A percentile compares a stretch with the other conserved stretches of the same genome.
phyloP scores from a whole-genome alignment of 1,284 basidiomycete genomes.

The Trichosporon coremiiforme region DNA sequence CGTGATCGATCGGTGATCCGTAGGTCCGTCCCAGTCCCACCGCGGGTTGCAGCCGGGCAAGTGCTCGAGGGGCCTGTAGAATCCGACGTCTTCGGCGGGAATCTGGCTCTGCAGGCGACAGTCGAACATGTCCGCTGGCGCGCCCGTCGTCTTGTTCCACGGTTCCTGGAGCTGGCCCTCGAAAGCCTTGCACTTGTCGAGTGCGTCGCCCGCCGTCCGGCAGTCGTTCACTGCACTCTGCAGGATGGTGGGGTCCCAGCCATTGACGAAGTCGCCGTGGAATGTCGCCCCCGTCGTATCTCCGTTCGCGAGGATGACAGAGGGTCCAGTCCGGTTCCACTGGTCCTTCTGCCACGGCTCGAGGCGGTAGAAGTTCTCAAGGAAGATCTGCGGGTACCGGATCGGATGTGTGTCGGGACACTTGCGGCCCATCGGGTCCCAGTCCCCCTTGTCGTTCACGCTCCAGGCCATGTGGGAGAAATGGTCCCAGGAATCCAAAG shows the following conservation, averaged over 20 bases:
- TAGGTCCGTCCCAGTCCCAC: slow-evolving; percentile 26
- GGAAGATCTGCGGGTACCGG: slow-evolving; percentile 24
- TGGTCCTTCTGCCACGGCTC: background rate
- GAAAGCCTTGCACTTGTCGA: slow-evolving; percentile 12
- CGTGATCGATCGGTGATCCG: background rate
- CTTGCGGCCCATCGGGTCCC: background rate
- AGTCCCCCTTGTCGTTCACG: slow-evolving; percentile 19
- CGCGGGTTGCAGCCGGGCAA: slow-evolving; percentile 28
- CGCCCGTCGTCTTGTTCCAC: slow-evolving; percentile 17
- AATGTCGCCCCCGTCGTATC: slow-evolving; percentile 44
- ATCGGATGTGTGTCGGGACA: too few relatives aligned
- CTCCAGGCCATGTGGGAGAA: slow-evolving; percentile 54
- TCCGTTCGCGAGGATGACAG: slow-evolving; percentile 46
- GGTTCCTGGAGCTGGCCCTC: background rate
- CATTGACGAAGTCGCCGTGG: slow-evolving; percentile 50
- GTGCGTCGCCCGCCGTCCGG: slow-evolving; percentile 21
- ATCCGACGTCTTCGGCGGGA: slow-evolving; percentile 26
- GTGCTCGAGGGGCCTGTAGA: slow-evolving; percentile 31
- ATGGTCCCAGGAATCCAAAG: slow-evolving; percentile 44
- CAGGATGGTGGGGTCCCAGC: slow-evolving; percentile 30
- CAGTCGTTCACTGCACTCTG: slow-evolving; percentile 13
- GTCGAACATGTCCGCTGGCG: slow-evolving; percentile 11
- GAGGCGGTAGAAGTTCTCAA: slow-evolving; percentile 21
- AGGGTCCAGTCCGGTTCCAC: slow-evolving; percentile 19
- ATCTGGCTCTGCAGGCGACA: slow-evolving; percentile 16